Conservation (phyloP, 192 early-diverging fungal genomes). For the Jimgerdemannia flammicorona region DNA sequence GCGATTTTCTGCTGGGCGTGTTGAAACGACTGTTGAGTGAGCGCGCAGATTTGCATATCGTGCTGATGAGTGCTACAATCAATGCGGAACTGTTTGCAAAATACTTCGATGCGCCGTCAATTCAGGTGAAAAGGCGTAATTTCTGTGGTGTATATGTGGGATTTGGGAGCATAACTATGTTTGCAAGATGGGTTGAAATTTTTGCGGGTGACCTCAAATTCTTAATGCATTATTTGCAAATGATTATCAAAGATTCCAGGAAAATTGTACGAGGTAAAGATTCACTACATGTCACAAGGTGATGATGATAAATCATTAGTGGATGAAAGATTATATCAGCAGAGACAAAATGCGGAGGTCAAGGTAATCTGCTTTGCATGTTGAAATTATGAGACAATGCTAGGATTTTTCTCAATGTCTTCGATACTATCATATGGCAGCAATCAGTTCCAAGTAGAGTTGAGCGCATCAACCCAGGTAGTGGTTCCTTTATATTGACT, state of each 20-base stretch:
- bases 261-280: constrained; percentile 57
- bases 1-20: constrained; percentile 79
- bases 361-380: constrained; percentile 15
- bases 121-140: constrained; percentile 17
- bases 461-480: constrained; percentile 47
- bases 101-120: constrained; percentile 67
- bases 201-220: not conserved
- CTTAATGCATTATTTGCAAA: too few relatives aligned
- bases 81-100: constrained; percentile 72
- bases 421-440: constrained; percentile 8
- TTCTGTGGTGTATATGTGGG: not conserved
- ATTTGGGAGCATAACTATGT: not conserved
- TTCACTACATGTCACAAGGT: constrained; percentile 52
- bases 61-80: constrained; percentile 92
- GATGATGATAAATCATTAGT: constrained; percentile 58
- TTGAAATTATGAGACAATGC: not conserved
- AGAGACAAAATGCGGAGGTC: constrained; percentile 30
- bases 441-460: constrained; percentile 48
- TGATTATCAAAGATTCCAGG: constrained; percentile 49
- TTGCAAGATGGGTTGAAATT: not conserved
- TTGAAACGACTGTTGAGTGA: constrained; percentile 54
- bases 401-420: not conserved
- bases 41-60: constrained; percentile 63
- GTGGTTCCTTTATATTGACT: too few relatives aligned
- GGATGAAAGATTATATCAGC: constrained; percentile 41